phyloP scores from a whole-genome alignment of 306 rosid genomes.

The Gillenia trifoliata region DNA sequence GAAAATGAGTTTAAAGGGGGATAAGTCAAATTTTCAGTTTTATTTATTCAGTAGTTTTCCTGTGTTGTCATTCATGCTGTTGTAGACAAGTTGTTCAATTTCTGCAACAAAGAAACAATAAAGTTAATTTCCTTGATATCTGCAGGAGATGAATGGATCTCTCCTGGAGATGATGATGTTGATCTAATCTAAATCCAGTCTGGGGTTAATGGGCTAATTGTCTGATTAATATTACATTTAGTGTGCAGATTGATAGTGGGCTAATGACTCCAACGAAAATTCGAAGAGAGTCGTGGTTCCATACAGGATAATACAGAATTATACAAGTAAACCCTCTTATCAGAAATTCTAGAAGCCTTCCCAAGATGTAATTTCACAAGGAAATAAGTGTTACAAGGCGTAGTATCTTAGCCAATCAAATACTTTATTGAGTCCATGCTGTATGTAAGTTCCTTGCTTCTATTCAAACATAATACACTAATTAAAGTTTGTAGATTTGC shows the following conservation, averaged over 20 bases:
- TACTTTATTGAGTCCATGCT: not conserved
- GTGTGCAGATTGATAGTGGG: constrained; percentile 71
- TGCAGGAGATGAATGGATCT: too few species aligned
- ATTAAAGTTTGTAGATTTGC: not conserved
- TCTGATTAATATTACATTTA: constrained; percentile 15
- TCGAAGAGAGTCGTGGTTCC: constrained; percentile 58
- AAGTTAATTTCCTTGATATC: too few species aligned
- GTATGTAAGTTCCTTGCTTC: not conserved
- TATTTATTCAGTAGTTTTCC: too few species aligned
- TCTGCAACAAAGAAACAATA: too few species aligned
- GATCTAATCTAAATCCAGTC: too few species aligned
- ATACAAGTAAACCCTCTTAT: constrained; percentile 39
- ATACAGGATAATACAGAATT: constrained; percentile 62
- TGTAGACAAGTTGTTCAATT: too few species aligned
- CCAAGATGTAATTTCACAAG: not conserved
- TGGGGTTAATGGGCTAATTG: too few species aligned
- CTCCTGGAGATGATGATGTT: too few species aligned
- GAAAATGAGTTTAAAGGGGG: too few species aligned
- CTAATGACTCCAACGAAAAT: constrained; percentile 94
- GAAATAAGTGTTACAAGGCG: not conserved
- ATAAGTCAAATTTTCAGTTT: too few species aligned
- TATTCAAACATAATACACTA: not conserved
- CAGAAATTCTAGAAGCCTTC: not conserved
- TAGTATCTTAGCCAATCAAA: not conserved
- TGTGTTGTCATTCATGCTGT: too few species aligned